Conservation (phyloP, 225 moss, liverwort and hornwort species). For the Rhytidiadelphus loreus region DNA sequence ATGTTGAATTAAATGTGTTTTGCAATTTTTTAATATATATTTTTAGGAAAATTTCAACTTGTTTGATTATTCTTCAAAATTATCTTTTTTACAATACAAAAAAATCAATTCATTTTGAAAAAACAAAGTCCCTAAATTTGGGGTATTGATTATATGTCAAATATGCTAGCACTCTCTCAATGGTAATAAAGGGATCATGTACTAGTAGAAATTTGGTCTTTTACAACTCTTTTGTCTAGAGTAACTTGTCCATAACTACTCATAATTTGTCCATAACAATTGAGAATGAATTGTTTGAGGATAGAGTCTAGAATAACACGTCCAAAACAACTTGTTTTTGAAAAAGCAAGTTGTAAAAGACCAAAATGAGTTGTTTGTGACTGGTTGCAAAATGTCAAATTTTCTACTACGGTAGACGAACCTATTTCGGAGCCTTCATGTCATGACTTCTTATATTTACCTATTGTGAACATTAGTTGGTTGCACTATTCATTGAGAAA, state of each 20-base stretch:
- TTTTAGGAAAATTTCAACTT: neutral
- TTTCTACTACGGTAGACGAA: neutral
- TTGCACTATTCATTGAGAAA: no score
- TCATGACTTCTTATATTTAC: no score
- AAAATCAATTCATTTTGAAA: neutral
- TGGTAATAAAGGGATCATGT: neutral
- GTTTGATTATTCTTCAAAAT: neutral
- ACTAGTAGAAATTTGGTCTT: neutral
- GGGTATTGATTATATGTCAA: neutral
- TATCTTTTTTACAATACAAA: neutral
- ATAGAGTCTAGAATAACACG: rapidly evolving
- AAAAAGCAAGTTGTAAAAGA: neutral
- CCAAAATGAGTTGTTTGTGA: neutral
- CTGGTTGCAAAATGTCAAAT: neutral
- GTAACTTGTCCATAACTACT: neutral
- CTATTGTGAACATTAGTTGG: no score
- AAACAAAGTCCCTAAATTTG: neutral
- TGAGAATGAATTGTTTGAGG: neutral
- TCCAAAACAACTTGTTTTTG: neutral
- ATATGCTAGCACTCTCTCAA: neutral
- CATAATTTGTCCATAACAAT: neutral
- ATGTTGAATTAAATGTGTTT: neutral
- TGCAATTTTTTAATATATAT: no score
- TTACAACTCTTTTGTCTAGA: no score
- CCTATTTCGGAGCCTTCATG: no score